These are phyloP conservation scores for Schizosaccharomyces lindneri DNA, from an alignment of 805 yeast species.

Conservation along the genomic window DNA sequence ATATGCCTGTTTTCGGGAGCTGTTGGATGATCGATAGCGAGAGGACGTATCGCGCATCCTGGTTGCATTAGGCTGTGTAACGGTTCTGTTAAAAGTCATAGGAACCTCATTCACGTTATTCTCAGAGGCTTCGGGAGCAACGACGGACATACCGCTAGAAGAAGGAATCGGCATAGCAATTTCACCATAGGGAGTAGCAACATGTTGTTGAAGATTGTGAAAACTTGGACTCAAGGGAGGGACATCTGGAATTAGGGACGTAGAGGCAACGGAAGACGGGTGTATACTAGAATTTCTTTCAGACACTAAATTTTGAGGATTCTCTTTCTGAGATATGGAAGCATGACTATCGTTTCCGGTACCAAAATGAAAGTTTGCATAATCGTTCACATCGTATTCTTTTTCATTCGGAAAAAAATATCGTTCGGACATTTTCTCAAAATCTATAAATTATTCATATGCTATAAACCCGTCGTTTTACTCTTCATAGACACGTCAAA, in stretches of 20 bases:
- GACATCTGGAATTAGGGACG: not conserved
- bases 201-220: not conserved
- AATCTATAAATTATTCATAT: not conserved
- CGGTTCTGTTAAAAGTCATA: not conserved
- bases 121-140: not conserved
- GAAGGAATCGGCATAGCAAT: not conserved
- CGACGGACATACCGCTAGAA: not conserved
- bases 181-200: not conserved
- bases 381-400: not conserved
- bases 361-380: not conserved
- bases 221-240: not conserved
- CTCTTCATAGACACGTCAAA: too few species aligned
- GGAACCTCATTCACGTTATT: not conserved
- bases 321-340: not conserved
- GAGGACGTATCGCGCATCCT: not conserved
- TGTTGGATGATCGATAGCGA: not conserved
- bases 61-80: not conserved
- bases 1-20: not conserved
- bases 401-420: not conserved
- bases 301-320: not conserved
- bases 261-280: not conserved
- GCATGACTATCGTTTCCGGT: not conserved
- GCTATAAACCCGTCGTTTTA: not conserved
- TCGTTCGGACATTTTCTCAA: not conserved
- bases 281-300: not conserved